Percentiles rank a stretch among this genome's conserved stretches.
Evolutionary conservation across 106 monocot species (phyloP).

Genomic region (Vanilla planifolia): DNA sequence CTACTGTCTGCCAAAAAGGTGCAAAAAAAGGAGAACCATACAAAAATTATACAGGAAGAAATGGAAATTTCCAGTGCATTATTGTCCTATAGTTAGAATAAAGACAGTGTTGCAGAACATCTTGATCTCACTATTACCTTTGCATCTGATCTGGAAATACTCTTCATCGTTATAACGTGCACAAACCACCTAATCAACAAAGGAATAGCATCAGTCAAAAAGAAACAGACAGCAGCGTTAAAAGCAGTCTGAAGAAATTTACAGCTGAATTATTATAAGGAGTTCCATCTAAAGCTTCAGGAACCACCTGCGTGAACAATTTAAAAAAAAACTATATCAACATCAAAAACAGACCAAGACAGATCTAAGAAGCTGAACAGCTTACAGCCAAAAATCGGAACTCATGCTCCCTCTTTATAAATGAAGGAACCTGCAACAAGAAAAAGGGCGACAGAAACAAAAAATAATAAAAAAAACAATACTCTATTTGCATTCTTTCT

Average conservation of each 20-base stretch:
- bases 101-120: too few relatives aligned
- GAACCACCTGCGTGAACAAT: slow-evolving; percentile 45
- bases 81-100: too few relatives aligned
- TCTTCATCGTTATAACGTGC: slow-evolving; percentile 88
- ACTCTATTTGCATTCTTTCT: background rate
- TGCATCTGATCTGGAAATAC: slow-evolving; percentile 79
- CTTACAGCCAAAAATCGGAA: slow-evolving; percentile 91
- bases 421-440: slow-evolving; percentile 57
- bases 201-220: background rate
- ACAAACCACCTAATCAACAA: slow-evolving; percentile 60
- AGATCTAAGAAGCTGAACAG: slow-evolving; percentile 2
- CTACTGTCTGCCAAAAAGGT: too few relatives aligned
- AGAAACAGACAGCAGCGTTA: background rate
- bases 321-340: slow-evolving; percentile 5
- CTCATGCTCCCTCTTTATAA: slow-evolving; percentile 88
- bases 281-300: slow-evolving; percentile 68
- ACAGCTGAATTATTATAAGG: slow-evolving; percentile 61
- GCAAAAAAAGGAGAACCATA: too few relatives aligned
- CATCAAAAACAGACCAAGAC: slow-evolving; percentile 7
- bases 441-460: too few relatives aligned
- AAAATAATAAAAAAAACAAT: background rate
- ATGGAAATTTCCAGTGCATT: too few relatives aligned
- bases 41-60: too few relatives aligned
- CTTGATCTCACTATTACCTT: too few relatives aligned
- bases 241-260: too few relatives aligned